Evolutionary conservation across 2,329 filamentous ascomycete genomes (phyloP).

Genomic region (Raffaelea deltoideospora): DNA sequence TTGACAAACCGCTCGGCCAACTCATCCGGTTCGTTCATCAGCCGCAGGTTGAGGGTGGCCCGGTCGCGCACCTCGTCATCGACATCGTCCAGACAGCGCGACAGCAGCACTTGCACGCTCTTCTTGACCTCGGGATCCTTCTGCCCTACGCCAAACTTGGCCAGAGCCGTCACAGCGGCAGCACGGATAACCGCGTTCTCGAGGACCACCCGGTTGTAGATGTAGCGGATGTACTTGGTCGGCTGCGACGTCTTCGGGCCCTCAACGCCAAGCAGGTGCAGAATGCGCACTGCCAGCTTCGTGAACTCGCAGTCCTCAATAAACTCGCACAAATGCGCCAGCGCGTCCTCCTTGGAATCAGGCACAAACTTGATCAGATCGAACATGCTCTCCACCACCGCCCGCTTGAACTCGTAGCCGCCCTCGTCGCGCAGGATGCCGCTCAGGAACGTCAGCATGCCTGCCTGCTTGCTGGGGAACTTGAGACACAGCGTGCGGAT

Average conservation of each 20-base stretch:
- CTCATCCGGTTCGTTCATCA: slow-evolving; percentile 87
- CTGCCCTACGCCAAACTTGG: slow-evolving; percentile 94
- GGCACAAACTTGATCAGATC: slow-evolving; percentile 98
- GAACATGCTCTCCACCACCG: slow-evolving; percentile 98
- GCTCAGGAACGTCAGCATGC: slow-evolving; percentile 93
- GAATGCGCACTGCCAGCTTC: slow-evolving; percentile 86
- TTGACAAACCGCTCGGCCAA: slow-evolving; percentile 79
- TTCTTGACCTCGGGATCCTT: slow-evolving; percentile 94
- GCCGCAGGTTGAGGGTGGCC: slow-evolving; percentile 76
- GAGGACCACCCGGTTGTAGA: slow-evolving; percentile 94
- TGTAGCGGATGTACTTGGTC: slow-evolving; percentile 98
- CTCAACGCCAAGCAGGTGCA: slow-evolving; percentile 87
- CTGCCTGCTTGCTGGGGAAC: slow-evolving; percentile 95
- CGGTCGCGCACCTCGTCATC: slow-evolving; percentile 96
- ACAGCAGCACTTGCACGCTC: slow-evolving; percentile 83
- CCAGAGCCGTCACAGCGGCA: slow-evolving; percentile 84
- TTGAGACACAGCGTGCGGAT: slow-evolving; percentile 94
- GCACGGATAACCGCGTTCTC: slow-evolving; percentile 95
- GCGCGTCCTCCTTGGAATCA: slow-evolving; percentile 64
- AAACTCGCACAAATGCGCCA: slow-evolving; percentile 94
- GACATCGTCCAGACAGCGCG: slow-evolving; percentile 85
- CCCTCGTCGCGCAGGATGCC: slow-evolving; percentile 94
- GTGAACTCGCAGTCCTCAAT: slow-evolving; percentile 99
- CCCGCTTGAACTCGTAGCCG: slow-evolving; percentile 95
- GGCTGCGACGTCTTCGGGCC: slow-evolving; percentile 90